Evolutionary conservation across 2,329 filamentous ascomycete genomes (phyloP).

Genomic region (Penicillium hordei): DNA sequence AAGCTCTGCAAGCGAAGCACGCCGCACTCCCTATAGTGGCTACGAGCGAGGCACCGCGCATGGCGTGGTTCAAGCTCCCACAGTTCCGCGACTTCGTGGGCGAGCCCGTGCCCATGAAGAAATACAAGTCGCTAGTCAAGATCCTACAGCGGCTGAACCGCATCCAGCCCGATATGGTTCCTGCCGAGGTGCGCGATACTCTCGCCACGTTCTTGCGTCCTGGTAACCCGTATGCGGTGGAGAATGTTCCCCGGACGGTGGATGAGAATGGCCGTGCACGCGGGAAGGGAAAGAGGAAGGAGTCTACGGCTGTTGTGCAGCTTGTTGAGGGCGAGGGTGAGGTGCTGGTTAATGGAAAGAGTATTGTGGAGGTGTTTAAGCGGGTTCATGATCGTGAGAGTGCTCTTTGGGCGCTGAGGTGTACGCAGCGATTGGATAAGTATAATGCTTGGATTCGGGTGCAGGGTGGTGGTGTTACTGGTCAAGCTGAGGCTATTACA

Average conservation of each 20-base stretch:
- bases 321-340: conserved; percentile 92
- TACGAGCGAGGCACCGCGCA: conserved; percentile 65
- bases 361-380: conserved; percentile 76
- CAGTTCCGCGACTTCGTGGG: conserved; percentile 72
- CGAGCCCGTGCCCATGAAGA: conserved; percentile 71
- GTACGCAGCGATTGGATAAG: conserved; percentile 81
- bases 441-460: conserved; percentile 94
- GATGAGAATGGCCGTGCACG: conserved; percentile 76
- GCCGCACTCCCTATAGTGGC: conserved; percentile 69
- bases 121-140: conserved; percentile 74
- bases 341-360: conserved; percentile 84
- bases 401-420: conserved; percentile 84
- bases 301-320: conserved; percentile 78
- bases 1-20: conserved; percentile 70
- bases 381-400: conserved; percentile 92
- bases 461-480: conserved; percentile 84
- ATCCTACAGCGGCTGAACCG: conserved; percentile 78
- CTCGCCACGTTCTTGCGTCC: conserved; percentile 71
- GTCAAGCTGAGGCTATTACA: conserved; percentile 92
- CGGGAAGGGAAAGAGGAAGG: conserved; percentile 83
- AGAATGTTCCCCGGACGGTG: conserved; percentile 61
- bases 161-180: conserved; percentile 77
- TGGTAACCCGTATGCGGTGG: conserved; percentile 68
- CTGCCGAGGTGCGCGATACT: conserved; percentile 64
- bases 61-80: conserved; percentile 76